These are phyloP conservation scores for Pulveroboletus frians DNA, from an alignment of 768 basidiomycete species.

Conservation along the genomic window DNA sequence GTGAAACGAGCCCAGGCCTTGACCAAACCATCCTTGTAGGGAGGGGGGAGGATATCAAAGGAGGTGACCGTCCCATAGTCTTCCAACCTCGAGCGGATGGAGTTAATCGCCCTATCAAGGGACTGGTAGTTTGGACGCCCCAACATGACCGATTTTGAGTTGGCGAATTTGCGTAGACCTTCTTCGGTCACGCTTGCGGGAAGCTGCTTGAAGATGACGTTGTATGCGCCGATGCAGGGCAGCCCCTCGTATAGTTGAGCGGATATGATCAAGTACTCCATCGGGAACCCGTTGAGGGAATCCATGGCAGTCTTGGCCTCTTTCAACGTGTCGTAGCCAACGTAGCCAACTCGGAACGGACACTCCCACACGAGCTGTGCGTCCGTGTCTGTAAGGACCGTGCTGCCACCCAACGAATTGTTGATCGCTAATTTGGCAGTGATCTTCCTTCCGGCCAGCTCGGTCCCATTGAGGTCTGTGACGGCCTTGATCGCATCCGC, in stretches of 20 bases:
- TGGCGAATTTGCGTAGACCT: slow-evolving; percentile 42
- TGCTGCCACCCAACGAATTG: slow-evolving; percentile 32
- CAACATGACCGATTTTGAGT: slow-evolving; percentile 47
- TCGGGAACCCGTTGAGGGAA: slow-evolving; percentile 32
- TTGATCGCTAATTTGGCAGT: slow-evolving; percentile 43
- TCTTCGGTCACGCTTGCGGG: slow-evolving; percentile 41
- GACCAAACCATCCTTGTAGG: slow-evolving; percentile 45
- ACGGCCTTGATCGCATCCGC: slow-evolving; percentile 52
- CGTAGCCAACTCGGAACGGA: slow-evolving; percentile 52
- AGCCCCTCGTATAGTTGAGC: slow-evolving; percentile 52
- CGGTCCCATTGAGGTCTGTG: slow-evolving; percentile 43
- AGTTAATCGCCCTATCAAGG: slow-evolving; percentile 32
- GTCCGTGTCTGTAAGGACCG: slow-evolving; percentile 45
- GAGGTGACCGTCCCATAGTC: slow-evolving; percentile 34
- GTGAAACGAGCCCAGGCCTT: slow-evolving; percentile 55
- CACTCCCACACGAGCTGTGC: slow-evolving; percentile 59
- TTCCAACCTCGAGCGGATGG: slow-evolving; percentile 36
- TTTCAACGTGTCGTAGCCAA: slow-evolving; percentile 50
- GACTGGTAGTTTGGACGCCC: slow-evolving; percentile 44
- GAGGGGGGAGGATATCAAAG: slow-evolving; percentile 47
- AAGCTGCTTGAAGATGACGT: slow-evolving; percentile 54
- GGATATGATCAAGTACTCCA: slow-evolving; percentile 39
- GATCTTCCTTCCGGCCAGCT: slow-evolving; percentile 37
- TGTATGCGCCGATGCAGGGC: slow-evolving; percentile 54
- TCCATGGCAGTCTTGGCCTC: slow-evolving; percentile 50